A percentile compares a stretch with the other conserved stretches of the same genome.
phyloP scores from a whole-genome alignment of 345 rosid genomes.

The Eucalyptus tenuipes region DNA sequence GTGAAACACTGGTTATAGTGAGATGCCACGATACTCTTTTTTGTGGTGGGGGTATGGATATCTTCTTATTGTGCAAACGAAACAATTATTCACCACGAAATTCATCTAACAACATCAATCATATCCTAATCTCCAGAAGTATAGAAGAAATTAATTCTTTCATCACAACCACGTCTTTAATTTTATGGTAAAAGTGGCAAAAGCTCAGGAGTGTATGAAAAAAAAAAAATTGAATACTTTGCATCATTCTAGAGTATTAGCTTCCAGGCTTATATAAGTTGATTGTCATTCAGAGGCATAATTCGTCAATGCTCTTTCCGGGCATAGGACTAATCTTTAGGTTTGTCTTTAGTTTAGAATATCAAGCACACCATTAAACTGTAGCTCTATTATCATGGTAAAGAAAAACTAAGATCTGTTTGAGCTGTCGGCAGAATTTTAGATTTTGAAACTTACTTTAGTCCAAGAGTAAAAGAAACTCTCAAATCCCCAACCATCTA shows the following conservation, averaged over 20 bases:
- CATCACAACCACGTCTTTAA: not conserved
- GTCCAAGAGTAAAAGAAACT: not conserved
- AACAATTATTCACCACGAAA: not conserved
- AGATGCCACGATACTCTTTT: not conserved
- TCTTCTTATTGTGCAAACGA: not conserved
- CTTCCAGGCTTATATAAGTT: not conserved
- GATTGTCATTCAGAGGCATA: not conserved
- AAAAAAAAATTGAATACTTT: not conserved
- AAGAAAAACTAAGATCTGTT: not conserved
- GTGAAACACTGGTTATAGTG: not conserved
- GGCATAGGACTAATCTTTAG: not conserved
- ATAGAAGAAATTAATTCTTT: not conserved
- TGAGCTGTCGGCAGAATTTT: not conserved
- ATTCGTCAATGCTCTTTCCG: not conserved
- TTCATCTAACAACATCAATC: not conserved
- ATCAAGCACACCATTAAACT: not conserved
- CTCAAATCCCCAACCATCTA: not conserved
- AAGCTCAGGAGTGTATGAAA: not conserved
- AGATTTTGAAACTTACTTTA: not conserved
- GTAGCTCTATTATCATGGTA: not conserved
- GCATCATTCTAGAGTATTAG: not conserved
- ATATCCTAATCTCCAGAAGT: not conserved
- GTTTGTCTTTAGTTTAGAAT: not conserved
- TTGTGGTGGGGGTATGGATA: not conserved
- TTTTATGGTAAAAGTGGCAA: not conserved